A percentile compares a stretch with the other conserved stretches of the same genome.
phyloP scores from a whole-genome alignment of 1,284 basidiomycete species.

The Cerioporus squamosus region DNA sequence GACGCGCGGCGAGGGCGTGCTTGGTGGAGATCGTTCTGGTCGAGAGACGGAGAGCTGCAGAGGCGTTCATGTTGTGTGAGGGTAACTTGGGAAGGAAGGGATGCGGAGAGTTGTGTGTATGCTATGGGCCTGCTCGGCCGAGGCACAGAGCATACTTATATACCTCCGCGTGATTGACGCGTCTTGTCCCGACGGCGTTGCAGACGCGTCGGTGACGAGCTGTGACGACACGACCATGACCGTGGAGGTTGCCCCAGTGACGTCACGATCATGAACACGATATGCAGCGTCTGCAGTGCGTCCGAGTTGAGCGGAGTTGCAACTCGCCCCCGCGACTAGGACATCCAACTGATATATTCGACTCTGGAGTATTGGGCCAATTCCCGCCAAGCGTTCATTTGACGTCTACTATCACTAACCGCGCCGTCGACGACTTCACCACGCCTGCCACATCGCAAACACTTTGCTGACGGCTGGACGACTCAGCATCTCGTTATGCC shows the following conservation, averaged over 20 bases:
- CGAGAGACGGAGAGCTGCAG: constrained; percentile 5
- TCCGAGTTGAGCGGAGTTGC: no score
- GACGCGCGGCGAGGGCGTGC: constrained; percentile 16
- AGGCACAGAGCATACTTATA: constrained; percentile 8
- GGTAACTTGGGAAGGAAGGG: not conserved
- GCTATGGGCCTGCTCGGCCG: no score
- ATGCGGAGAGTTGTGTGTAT: not conserved
- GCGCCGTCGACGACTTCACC: not conserved
- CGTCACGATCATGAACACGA: constrained; percentile 7
- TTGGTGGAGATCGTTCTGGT: not conserved
- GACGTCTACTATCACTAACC: no score
- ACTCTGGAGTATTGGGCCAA: no score
- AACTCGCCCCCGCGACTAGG: no score
- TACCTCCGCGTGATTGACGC: not conserved
- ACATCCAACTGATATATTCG: no score
- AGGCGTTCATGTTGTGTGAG: constrained; percentile 11
- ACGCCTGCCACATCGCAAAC: not conserved
- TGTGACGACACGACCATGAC: constrained; percentile 5
- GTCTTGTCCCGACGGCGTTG: not conserved
- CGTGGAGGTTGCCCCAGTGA: constrained; percentile 7
- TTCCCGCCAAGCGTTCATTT: no score
- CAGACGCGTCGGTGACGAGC: constrained; percentile 9
- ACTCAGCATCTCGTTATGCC: constrained; percentile 1
- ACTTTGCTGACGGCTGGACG: not conserved
- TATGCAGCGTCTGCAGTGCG: no score